Percentiles rank a stretch among this genome's conserved stretches.
Evolutionary conservation across 163 green algal genomes (phyloP).

Genomic region (Coccomyxa subellipsoidea): DNA sequence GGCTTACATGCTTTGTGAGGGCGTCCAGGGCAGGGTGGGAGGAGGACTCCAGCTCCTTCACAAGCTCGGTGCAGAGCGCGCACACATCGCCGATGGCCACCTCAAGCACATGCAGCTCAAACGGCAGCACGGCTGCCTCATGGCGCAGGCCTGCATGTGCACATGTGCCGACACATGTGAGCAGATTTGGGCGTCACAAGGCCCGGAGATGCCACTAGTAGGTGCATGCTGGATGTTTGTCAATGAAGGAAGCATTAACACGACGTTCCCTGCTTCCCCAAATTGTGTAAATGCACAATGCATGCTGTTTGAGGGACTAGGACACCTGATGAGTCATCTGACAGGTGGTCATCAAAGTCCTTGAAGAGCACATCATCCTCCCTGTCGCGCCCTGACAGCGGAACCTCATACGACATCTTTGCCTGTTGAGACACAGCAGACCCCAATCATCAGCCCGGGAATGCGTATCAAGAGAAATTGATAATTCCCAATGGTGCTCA

Average conservation of each 20-base stretch:
- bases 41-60: constrained; percentile 58
- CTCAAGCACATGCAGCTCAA: constrained; percentile 82
- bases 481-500: too few species aligned
- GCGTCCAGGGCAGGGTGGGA: constrained; percentile 72
- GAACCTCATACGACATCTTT: not conserved
- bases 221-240: too few species aligned
- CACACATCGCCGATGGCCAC: constrained; percentile 62
- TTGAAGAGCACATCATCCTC: not conserved
- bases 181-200: not conserved
- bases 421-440: not conserved
- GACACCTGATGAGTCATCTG: constrained; percentile 8
- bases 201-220: too few species aligned
- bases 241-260: too few species aligned
- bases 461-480: too few species aligned
- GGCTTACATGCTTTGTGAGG: constrained; percentile 57
- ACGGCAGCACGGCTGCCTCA: constrained; percentile 64
- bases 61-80: constrained; percentile 18
- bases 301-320: not conserved
- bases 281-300: too few species aligned
- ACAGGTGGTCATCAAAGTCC: constrained; percentile 5
- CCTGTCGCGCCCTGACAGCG: not conserved
- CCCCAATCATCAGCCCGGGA: too few species aligned
- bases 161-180: not conserved
- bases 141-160: constrained; percentile 20
- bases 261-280: too few species aligned